Percentiles rank a stretch among this genome's conserved stretches.
These are phyloP conservation scores for Begonia masoniana DNA, from an alignment of 306 rosid species.

Conservation along the genomic window DNA sequence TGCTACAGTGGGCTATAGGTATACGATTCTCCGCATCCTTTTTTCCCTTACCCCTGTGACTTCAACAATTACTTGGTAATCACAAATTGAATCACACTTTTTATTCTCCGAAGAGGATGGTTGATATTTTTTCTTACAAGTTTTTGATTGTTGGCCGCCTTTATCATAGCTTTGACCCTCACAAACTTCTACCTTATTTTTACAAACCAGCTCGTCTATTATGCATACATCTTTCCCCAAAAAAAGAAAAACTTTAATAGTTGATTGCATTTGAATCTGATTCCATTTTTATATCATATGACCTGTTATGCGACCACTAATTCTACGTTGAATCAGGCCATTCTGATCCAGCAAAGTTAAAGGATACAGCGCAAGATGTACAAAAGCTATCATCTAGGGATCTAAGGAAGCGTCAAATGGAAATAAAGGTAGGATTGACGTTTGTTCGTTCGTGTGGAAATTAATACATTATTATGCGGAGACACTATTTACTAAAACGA, in stretches of 20 bases:
- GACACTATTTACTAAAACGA: no score
- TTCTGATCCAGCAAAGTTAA: conserved; percentile 65
- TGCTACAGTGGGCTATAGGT: conserved; percentile 95
- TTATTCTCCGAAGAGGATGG: neutral
- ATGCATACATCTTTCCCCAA: neutral
- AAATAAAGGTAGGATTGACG: conserved; percentile 40
- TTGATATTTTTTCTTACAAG: neutral
- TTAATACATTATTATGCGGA: no score
- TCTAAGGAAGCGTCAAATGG: conserved; percentile 41
- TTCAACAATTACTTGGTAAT: neutral
- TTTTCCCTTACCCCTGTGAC: neutral
- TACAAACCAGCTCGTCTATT: neutral
- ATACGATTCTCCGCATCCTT: neutral
- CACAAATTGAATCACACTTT: neutral
- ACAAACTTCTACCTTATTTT: neutral
- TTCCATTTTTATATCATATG: no score
- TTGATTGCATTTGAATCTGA: neutral
- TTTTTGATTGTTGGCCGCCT: neutral
- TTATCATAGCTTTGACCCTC: neutral
- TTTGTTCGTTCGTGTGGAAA: no score
- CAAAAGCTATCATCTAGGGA: conserved; percentile 34
- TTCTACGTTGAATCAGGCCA: conserved; percentile 31
- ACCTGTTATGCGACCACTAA: no score
- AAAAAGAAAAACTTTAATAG: neutral
- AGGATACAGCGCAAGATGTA: conserved; percentile 44